Percentiles rank a stretch among this genome's conserved stretches.
phyloP scores from a whole-genome alignment of 2,329 filamentous ascomycete genomes.

The Aspergillus sp. region DNA sequence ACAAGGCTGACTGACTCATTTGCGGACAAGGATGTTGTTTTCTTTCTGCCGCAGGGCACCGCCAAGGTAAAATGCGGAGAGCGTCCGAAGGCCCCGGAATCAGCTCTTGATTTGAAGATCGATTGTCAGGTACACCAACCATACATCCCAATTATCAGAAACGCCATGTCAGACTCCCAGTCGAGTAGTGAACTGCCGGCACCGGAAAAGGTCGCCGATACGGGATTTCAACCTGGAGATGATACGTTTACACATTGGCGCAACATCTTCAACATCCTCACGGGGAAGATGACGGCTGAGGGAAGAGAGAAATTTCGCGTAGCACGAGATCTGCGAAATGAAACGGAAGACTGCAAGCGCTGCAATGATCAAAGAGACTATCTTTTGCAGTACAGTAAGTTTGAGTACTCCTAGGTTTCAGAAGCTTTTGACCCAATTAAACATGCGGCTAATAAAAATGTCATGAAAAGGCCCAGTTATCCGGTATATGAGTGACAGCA shows the following conservation, averaged over 20 bases:
- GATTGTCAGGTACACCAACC: neutral
- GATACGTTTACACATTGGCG: conserved; percentile 62
- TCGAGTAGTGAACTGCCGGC: conserved; percentile 18
- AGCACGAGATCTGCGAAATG: conserved; percentile 71
- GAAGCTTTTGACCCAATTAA: neutral
- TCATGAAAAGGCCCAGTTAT: conserved; percentile 65
- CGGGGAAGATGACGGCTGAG: conserved; percentile 67
- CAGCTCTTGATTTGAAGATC: conserved; percentile 8
- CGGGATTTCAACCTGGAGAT: conserved; percentile 41
- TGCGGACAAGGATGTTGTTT: conserved; percentile 8
- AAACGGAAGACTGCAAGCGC: conserved; percentile 72
- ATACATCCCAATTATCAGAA: neutral
- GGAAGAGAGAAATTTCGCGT: conserved; percentile 75
- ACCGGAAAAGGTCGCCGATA: conserved; percentile 27
- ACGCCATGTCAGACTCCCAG: conserved; percentile 33
- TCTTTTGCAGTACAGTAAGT: conserved; percentile 70
- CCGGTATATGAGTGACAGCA: conserved; percentile 80
- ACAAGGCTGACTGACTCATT: conserved; percentile 1
- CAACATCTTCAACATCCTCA: conserved; percentile 82
- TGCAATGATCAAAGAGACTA: conserved; percentile 84
- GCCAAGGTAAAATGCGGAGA: conserved; percentile 28
- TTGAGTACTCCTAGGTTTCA: neutral
- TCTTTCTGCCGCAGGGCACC: conserved; percentile 32
- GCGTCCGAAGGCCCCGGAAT: conserved; percentile 19
- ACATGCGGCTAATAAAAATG: conserved; percentile 6